Percentiles rank a stretch among this genome's conserved stretches.
Evolutionary conservation across 306 rosid genomes (phyloP).

Genomic region (Canavalia gladiata): DNA sequence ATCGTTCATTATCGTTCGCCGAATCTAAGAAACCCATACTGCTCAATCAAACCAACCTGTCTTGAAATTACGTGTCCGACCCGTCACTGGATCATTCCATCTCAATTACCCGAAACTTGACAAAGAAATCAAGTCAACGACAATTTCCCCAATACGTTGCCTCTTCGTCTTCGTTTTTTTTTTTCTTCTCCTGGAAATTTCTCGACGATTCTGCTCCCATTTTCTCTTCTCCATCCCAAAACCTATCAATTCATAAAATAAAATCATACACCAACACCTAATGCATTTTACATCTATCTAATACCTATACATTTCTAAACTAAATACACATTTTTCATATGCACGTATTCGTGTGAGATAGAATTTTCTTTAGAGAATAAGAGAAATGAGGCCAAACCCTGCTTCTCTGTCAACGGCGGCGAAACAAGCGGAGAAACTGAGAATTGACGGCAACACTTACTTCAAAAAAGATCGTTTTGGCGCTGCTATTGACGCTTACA

Average conservation of each 20-base stretch:
- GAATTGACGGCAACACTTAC: slow-evolving; percentile 76
- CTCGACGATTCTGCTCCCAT: background rate
- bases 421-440: slow-evolving; percentile 74
- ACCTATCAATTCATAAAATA: background rate
- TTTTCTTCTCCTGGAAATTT: background rate
- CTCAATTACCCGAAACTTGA: too few species aligned
- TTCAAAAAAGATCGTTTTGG: slow-evolving; percentile 80
- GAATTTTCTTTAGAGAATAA: background rate
- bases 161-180: background rate
- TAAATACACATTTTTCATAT: background rate
- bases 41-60: too few species aligned
- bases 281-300: background rate
- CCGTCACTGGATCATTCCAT: too few species aligned
- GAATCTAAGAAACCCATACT: too few species aligned
- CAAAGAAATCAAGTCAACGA: background rate
- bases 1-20: too few species aligned
- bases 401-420: slow-evolving; percentile 52
- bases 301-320: too few species aligned
- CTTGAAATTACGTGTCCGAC: too few species aligned
- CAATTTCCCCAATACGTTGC: background rate
- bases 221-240: too few species aligned
- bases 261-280: background rate
- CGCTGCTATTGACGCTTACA: slow-evolving; percentile 96
- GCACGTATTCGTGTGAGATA: background rate
- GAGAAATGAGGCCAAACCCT: slow-evolving; percentile 64